Percentiles rank a stretch among this genome's conserved stretches.
Evolutionary conservation across 106 monocot species (phyloP).

Genomic region (Cymbidium sinense): DNA sequence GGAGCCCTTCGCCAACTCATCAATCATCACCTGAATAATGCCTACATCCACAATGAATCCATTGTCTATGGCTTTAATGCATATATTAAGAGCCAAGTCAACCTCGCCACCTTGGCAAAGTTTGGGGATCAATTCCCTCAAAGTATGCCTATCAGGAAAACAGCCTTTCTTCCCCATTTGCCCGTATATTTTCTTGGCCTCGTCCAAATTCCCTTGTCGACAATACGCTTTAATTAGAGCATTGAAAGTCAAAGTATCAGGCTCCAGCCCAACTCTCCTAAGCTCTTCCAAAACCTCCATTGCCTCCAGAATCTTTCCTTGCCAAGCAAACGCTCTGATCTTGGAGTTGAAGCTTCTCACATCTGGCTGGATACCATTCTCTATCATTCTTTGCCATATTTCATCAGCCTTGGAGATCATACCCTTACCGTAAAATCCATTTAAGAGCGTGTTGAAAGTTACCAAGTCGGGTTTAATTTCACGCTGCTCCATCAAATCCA

Average conservation of each 20-base stretch:
- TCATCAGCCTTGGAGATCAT: conserved; percentile 28
- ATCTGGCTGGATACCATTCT: conserved; percentile 35
- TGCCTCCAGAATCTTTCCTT: conserved; percentile 32
- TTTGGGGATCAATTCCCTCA: conserved; percentile 4
- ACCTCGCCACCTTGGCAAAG: conserved; percentile 3
- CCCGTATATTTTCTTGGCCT: conserved; percentile 46
- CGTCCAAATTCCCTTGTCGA: conserved; percentile 45
- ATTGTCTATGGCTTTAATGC: not conserved
- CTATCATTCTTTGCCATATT: conserved; percentile 46
- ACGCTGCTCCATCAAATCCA: conserved; percentile 37
- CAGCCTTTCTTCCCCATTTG: conserved; percentile 12
- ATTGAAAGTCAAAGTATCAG: conserved; percentile 32
- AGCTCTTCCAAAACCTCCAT: conserved; percentile 24
- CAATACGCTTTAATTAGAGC: conserved; percentile 55
- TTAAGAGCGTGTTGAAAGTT: conserved; percentile 50
- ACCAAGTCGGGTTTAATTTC: conserved; percentile 26
- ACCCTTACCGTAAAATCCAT: conserved; percentile 30
- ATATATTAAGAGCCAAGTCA: conserved; percentile 3
- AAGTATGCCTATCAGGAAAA: conserved; percentile 7
- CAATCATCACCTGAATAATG: conserved; percentile 5
- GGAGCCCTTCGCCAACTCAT: conserved; percentile 6
- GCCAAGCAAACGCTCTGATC: conserved; percentile 33
- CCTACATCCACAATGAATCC: conserved; percentile 7
- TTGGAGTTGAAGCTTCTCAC: conserved; percentile 55
- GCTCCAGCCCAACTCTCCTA: conserved; percentile 18